Evolutionary conservation across 2,329 filamentous ascomycete genomes (phyloP), one percentile per base, ranked within the genome.

Genomic region (Pyricularia sp.): DNA sequence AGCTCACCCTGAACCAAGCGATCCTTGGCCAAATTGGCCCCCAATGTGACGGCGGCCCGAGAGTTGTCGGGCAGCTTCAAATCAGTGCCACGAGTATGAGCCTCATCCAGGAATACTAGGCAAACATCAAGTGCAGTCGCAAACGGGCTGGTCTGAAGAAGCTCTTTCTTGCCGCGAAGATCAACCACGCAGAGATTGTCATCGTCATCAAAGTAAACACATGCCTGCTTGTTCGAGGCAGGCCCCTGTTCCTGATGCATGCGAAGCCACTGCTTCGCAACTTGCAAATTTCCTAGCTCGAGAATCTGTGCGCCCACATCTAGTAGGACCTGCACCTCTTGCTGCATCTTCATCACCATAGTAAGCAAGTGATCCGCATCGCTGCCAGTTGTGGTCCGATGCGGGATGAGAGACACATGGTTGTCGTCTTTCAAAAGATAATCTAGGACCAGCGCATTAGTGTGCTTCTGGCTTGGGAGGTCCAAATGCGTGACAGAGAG

Each of bases 271-370:
- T 72, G 69, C 10, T 72, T 71, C 0, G 87, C 86, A 3, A 92
- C 80, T 3, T 83, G 77, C 0, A 77, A 2, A 71, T 92, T 92
- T 20, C 78, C 80, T 0, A 89, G 76, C 36, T 92, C 90, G 0
- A 93, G 75, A 5, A 93, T 85, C 67, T 90, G 86, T 0, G 91
- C 90, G 0, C 91, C 90, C 0, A 91, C 90, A 71, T 93, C 90
- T 0, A 93, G 79, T 0, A 93, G 83, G 0, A 93, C 89, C 0
- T 83, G 81, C 0, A 85, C 79, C 0, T 77, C 74, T 0, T 79
- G 77, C 0, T 79, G 63, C 64, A 85, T 75, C 0, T 65, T 64
- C 0, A 78, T 74, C 0, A 90, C 78, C 4, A 81, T 74, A 0
- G 76, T 36, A 0, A 93, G 73, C 0, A 91, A 73, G 0, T 73